phyloP scores from a whole-genome alignment of 495 filamentous ascomycete species.

The Daldinia caldariorum region DNA sequence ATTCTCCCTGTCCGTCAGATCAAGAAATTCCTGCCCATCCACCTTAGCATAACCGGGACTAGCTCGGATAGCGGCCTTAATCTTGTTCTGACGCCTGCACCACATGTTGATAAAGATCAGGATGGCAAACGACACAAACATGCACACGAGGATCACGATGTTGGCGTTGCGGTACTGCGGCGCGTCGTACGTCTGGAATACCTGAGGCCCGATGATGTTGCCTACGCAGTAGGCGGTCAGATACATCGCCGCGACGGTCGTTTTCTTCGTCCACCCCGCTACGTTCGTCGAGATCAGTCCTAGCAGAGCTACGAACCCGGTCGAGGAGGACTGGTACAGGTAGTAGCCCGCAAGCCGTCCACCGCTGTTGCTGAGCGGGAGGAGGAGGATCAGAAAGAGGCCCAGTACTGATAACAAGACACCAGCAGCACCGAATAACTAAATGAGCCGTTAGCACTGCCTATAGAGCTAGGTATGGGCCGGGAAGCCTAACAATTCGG shows the following conservation, averaged over 20 bases:
- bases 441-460: constrained; percentile 14
- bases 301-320: constrained; percentile 66
- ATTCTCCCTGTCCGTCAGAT: constrained; percentile 76
- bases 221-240: constrained; percentile 73
- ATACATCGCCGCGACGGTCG: constrained; percentile 74
- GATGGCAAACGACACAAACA: constrained; percentile 63
- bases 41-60: constrained; percentile 68
- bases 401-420: constrained; percentile 61
- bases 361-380: constrained; percentile 66
- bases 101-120: constrained; percentile 71
- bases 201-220: constrained; percentile 60
- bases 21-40: constrained; percentile 72
- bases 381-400: constrained; percentile 71
- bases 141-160: constrained; percentile 74
- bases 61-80: constrained; percentile 65
- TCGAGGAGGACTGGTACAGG: constrained; percentile 67
- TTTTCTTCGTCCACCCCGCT: constrained; percentile 80
- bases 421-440: constrained; percentile 52
- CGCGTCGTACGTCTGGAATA: constrained; percentile 52
- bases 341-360: constrained; percentile 73
- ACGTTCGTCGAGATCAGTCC: constrained; percentile 72
- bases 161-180: constrained; percentile 73
- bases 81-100: constrained; percentile 67
- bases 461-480: constrained; percentile 2
- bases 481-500: constrained; percentile 53